Percentiles rank a stretch among this genome's conserved stretches.
Evolutionary conservation across 129 eudicot species (phyloP).

Genomic region (Pittosporum tobira): DNA sequence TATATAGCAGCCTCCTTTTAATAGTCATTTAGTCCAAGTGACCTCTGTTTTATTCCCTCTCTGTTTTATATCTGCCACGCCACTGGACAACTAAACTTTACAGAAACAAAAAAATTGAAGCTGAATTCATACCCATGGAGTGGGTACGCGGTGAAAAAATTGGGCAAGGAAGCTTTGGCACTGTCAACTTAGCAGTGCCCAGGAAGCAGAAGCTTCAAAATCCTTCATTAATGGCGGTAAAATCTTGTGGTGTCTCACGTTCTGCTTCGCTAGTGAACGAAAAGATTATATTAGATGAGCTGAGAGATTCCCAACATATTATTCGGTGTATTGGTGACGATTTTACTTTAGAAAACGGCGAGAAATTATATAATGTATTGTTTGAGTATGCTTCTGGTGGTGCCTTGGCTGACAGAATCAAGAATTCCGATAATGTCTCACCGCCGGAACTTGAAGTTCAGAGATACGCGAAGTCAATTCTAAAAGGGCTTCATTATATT

Average conservation of each 20-base stretch:
- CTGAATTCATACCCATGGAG: conserved; percentile 37
- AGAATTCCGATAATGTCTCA: conserved; percentile 15
- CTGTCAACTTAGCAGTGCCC: conserved; percentile 59
- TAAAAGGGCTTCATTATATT: conserved; percentile 46
- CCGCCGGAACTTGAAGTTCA: conserved; percentile 36
- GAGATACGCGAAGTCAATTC: conserved; percentile 31
- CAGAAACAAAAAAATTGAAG: not conserved
- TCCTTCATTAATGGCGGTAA: conserved; percentile 53
- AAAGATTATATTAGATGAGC: conserved; percentile 37
- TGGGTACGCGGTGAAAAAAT: conserved; percentile 63
- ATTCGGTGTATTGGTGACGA: conserved; percentile 46
- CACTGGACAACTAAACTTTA: not conserved
- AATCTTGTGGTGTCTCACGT: conserved; percentile 37
- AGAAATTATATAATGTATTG: conserved; percentile 47
- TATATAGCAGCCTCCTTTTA: conserved; percentile 14
- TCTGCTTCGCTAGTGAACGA: conserved; percentile 46
- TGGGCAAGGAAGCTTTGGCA: conserved; percentile 80
- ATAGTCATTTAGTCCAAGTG: not conserved
- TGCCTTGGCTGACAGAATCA: conserved; percentile 36
- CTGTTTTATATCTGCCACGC: not conserved
- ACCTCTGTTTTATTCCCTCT: conserved; percentile 6
- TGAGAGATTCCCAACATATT: conserved; percentile 46
- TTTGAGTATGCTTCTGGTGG: conserved; percentile 86
- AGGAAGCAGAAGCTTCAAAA: conserved; percentile 14
- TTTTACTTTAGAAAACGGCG: conserved; percentile 41